Evolutionary conservation across 164 flowering plant genomes (phyloP).

Genomic region (Nymphaea colorata): DNA sequence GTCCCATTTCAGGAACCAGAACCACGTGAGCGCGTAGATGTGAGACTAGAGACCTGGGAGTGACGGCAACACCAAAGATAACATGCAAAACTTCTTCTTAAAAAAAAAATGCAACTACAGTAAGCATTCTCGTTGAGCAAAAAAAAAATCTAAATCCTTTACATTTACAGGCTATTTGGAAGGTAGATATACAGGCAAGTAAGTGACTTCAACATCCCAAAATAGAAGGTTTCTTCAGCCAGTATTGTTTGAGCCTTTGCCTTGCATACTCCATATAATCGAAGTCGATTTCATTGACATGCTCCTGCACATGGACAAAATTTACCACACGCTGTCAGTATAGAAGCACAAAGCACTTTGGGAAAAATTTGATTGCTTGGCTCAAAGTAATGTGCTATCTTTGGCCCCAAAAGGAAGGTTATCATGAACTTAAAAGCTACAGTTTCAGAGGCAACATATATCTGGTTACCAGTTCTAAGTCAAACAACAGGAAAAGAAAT

Average conservation of each 20-base stretch:
- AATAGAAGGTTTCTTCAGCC: slow-evolving; percentile 39
- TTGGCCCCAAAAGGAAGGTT: too few relatives aligned
- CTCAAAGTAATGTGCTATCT: too few relatives aligned
- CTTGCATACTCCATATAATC: slow-evolving; percentile 81
- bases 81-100: too few relatives aligned
- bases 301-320: slow-evolving; percentile 21
- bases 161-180: background rate
- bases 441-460: background rate
- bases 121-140: too few relatives aligned
- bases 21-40: too few relatives aligned
- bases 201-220: slow-evolving; percentile 10
- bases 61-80: too few relatives aligned
- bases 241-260: slow-evolving; percentile 73
- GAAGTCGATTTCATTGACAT: slow-evolving; percentile 69
- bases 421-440: background rate
- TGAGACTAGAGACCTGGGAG: too few relatives aligned
- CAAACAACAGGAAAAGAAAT: background rate
- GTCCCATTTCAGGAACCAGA: too few relatives aligned
- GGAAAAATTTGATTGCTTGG: too few relatives aligned
- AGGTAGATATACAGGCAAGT: background rate
- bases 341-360: background rate
- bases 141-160: background rate
- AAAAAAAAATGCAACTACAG: too few relatives aligned
- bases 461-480: too few relatives aligned
- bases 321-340: background rate